Base-by-base conservation (phyloP, 148 eudicot species). In the Rhododendron simsii region DNA sequence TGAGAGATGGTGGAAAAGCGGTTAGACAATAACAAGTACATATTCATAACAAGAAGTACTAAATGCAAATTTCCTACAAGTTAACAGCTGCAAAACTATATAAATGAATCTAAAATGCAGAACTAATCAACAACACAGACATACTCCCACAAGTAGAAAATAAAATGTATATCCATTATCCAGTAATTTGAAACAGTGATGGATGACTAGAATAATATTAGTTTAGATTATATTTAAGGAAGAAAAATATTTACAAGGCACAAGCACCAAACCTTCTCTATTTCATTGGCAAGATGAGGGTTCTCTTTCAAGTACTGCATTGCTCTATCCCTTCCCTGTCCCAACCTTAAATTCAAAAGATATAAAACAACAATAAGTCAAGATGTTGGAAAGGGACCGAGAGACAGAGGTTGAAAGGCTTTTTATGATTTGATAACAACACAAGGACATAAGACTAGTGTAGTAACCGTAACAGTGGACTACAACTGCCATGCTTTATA, bases 271-370 rank as follows among this genome's bases (percentile, higher is more conserved):
- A 95, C 99, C 98, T 96, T 95, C 88, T 96, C 99, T 83, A 96
- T 95, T 85, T 96, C 98, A 82, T 89, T 91, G n/a, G 91, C 90
- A 61, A 96, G 80, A 75, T 77, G 93, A 80, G 96, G 95, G 84
- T 94, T 95, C 82, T 95, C 99, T 91, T 92, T 93, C 92, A 96
- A 89, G 90, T 87, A 95, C 85, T 95, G 97, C 89, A 96, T 85
- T 50, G 97, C 94, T 85, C 87, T 92, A 85, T 96, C 99, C 91
- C 99, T 92, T 90, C 99, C 99, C 87, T 95, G 99, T 84, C 99
- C 99, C 94, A 96, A 90, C 91, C 99, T 96, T 78, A 67, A 88
- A 81, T 35, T 84, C 21, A 81, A 28, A 87, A 61, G 9, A 80
- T 2, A 84, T 16, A 61, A 9, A 84, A 80, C 10, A 14, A 30